Conservation (phyloP, 2,329 filamentous ascomycete genomes). For the Ophiostoma quercus region DNA sequence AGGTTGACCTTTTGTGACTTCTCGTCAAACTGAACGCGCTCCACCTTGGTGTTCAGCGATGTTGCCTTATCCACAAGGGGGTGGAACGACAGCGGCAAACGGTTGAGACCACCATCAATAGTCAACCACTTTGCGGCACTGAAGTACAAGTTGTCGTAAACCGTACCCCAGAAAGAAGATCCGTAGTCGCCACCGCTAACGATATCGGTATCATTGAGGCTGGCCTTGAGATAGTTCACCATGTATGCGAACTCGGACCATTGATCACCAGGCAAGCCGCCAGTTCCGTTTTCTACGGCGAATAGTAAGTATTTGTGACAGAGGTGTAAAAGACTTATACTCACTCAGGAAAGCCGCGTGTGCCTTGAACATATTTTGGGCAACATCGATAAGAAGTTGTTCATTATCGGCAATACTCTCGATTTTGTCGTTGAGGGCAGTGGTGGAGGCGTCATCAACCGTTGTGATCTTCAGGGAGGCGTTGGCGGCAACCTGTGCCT, state of each 20-base stretch:
- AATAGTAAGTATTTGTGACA: neutral
- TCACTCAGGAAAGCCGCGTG: conserved; percentile 10
- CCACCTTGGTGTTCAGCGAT: neutral
- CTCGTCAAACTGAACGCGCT: conserved; percentile 2
- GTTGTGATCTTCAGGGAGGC: neutral
- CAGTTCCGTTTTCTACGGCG: neutral
- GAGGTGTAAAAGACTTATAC: neutral
- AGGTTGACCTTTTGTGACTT: conserved; percentile 7
- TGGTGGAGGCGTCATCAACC: conserved; percentile 1
- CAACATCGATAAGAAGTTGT: neutral
- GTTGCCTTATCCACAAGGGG: neutral
- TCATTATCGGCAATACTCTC: neutral
- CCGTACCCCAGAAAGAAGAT: neutral
- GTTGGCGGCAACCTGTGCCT: conserved; percentile 3
- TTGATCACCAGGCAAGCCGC: conserved; percentile 3
- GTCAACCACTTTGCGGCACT: conserved; percentile 8
- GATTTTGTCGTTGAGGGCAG: neutral
- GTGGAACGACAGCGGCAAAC: conserved; percentile 1
- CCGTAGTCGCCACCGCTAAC: conserved; percentile 1
- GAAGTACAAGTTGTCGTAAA: conserved; percentile 10
- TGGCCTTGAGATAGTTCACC: conserved; percentile 12
- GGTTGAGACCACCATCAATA: conserved; percentile 8
- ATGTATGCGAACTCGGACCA: conserved; percentile 13
- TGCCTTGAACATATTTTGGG: conserved; percentile 14
- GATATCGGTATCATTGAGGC: conserved; percentile 12